A percentile compares a stretch with the other conserved stretches of the same genome.
phyloP scores from a whole-genome alignment of 2,329 filamentous ascomycete genomes.

The Tolypocladium sp. region DNA sequence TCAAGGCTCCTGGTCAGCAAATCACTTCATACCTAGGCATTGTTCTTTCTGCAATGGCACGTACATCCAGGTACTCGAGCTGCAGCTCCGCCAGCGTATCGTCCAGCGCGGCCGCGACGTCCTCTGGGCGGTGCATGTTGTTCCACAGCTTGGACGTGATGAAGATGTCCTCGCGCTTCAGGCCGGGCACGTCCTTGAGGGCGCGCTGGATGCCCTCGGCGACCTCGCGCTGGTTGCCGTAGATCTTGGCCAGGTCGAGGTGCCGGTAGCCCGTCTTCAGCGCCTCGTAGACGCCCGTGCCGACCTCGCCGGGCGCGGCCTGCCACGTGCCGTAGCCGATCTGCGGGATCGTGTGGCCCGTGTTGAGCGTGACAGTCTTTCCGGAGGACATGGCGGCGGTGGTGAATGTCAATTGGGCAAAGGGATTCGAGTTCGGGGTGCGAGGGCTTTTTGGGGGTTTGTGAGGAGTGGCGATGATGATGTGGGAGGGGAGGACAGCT shows the following conservation, averaged over 20 bases:
- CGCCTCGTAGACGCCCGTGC: slow-evolving; percentile 53
- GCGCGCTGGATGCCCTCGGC: slow-evolving; percentile 44
- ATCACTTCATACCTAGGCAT: not conserved
- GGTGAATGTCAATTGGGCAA: not conserved
- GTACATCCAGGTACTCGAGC: slow-evolving; percentile 47
- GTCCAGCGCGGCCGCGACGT: slow-evolving; percentile 46
- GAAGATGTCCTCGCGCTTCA: slow-evolving; percentile 48
- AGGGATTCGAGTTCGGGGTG: not conserved
- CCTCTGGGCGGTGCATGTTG: slow-evolving; percentile 51
- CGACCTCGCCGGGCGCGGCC: slow-evolving; percentile 54
- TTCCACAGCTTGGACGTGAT: slow-evolving; percentile 60
- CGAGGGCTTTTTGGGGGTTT: not conserved
- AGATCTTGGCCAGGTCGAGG: slow-evolving; percentile 44
- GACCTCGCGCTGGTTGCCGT: slow-evolving; percentile 56
- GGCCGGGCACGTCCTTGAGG: slow-evolving; percentile 35
- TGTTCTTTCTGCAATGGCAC: slow-evolving; percentile 3
- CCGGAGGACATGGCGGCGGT: slow-evolving; percentile 42
- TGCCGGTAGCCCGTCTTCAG: slow-evolving; percentile 56
- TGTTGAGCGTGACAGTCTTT: slow-evolving; percentile 48
- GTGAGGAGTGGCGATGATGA: not conserved
- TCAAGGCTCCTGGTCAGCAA: not conserved
- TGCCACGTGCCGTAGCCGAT: slow-evolving; percentile 59
- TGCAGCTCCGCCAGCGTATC: slow-evolving; percentile 46
- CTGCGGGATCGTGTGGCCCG: slow-evolving; percentile 55
- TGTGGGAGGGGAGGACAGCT: not conserved